A percentile compares a stretch with the other conserved stretches of the same genome.
Conservation (phyloP, 169 alveolate species). For the Eimeria tenella region DNA sequence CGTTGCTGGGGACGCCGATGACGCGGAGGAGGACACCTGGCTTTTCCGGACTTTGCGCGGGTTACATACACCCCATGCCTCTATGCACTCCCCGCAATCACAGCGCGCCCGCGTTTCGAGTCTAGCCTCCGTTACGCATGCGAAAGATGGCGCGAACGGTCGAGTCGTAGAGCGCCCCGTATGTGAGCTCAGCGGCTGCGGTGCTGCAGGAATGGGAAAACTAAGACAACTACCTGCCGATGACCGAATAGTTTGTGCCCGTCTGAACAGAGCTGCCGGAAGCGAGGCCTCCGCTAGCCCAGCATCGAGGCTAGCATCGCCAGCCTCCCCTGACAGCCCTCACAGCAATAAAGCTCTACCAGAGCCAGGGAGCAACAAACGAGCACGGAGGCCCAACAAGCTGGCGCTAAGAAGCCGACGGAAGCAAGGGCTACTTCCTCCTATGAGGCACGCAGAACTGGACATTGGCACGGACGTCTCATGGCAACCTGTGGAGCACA, state of each 20-base stretch:
- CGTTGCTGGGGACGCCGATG: slow-evolving; percentile 29
- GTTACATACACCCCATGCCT: slow-evolving; percentile 55
- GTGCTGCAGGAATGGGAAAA: not conserved
- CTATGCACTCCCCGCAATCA: slow-evolving; percentile 67
- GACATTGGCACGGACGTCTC: slow-evolving; percentile 55
- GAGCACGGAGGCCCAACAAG: slow-evolving; percentile 26
- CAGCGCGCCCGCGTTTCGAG: slow-evolving; percentile 46
- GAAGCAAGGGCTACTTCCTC: slow-evolving; percentile 24
- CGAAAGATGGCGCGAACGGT: not conserved
- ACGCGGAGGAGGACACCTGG: not conserved
- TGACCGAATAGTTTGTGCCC: not conserved
- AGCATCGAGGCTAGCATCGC: not conserved
- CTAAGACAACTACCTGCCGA: not conserved
- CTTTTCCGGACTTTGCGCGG: slow-evolving; percentile 40
- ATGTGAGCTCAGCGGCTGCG: not conserved
- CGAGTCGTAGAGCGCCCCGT: too few species aligned
- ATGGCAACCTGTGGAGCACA: slow-evolving; percentile 53
- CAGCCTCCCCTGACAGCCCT: slow-evolving; percentile 23
- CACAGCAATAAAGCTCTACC: not conserved
- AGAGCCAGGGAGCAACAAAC: slow-evolving; percentile 61
- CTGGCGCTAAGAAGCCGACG: slow-evolving; percentile 4
- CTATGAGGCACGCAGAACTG: slow-evolving; percentile 9
- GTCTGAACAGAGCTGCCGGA: not conserved
- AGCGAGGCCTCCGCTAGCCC: not conserved
- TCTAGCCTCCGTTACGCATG: not conserved